Percentiles rank a stretch among this genome's conserved stretches.
Conservation (phyloP, 2,329 filamentous ascomycete genomes). For the Xylariaceae sp. region DNA sequence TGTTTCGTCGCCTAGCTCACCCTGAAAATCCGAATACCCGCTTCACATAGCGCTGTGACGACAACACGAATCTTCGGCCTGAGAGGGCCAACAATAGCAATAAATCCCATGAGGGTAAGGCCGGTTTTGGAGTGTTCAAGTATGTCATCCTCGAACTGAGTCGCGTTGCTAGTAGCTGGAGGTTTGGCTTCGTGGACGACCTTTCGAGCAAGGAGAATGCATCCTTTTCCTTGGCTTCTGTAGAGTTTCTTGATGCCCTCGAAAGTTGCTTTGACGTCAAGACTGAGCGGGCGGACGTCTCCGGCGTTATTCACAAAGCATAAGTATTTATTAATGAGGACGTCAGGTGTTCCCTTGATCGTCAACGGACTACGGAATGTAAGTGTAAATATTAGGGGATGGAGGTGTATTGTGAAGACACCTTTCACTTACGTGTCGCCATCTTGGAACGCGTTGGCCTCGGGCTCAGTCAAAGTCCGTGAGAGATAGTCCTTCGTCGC, state of each 20-base stretch:
- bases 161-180: constrained; percentile 38
- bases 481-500: constrained; percentile 35
- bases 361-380: constrained; percentile 53
- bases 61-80: constrained; percentile 67
- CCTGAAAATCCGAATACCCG: constrained; percentile 76
- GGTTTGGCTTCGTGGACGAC: constrained; percentile 41
- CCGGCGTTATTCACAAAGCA: constrained; percentile 55
- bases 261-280: constrained; percentile 41
- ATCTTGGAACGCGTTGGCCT: constrained; percentile 33
- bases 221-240: constrained; percentile 64
- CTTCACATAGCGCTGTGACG: constrained; percentile 61
- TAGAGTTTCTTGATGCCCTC: constrained; percentile 63
- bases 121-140: constrained; percentile 56
- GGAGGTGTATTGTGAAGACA: neutral
- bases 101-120: constrained; percentile 67
- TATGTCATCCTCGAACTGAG: constrained; percentile 55
- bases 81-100: constrained; percentile 75
- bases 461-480: constrained; percentile 36
- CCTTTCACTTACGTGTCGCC: constrained; percentile 34
- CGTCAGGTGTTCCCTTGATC: constrained; percentile 77
- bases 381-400: constrained; percentile 40
- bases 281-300: constrained; percentile 46
- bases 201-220: constrained; percentile 64
- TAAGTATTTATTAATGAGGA: constrained; percentile 62
- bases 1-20: constrained; percentile 34